Evolutionary conservation across 768 basidiomycete genomes (phyloP).

Genomic region (Termitomyces sp.): DNA sequence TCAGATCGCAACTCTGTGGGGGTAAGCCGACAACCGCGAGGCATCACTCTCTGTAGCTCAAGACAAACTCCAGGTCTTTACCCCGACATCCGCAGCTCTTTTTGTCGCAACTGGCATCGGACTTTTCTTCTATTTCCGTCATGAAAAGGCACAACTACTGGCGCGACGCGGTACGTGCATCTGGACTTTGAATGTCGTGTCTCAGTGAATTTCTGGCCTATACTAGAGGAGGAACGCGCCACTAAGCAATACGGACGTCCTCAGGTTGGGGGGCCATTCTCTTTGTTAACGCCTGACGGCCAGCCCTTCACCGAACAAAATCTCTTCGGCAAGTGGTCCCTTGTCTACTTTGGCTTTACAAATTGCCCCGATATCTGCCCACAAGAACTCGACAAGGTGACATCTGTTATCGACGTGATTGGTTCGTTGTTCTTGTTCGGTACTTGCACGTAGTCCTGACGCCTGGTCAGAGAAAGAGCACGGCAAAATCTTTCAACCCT

Average conservation of each 20-base stretch:
- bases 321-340: slow-evolving; percentile 86
- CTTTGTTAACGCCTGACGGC: slow-evolving; percentile 62
- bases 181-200: not conserved
- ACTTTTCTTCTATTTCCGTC: slow-evolving; percentile 83
- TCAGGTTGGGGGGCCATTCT: slow-evolving; percentile 89
- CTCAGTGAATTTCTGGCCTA: not conserved
- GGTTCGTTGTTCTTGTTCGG: slow-evolving; percentile 45
- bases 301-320: slow-evolving; percentile 78
- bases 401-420: slow-evolving; percentile 65
- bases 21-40: slow-evolving; percentile 20
- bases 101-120: slow-evolving; percentile 84
- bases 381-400: slow-evolving; percentile 95
- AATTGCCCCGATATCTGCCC: slow-evolving; percentile 99
- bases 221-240: slow-evolving; percentile 71
- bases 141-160: slow-evolving; percentile 77
- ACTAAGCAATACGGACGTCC: slow-evolving; percentile 79
- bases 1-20: slow-evolving; percentile 33
- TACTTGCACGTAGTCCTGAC: not conserved
- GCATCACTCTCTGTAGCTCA: not conserved
- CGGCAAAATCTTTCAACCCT: slow-evolving; percentile 74
- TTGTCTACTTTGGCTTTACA: slow-evolving; percentile 97
- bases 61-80: slow-evolving; percentile 70
- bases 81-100: slow-evolving; percentile 76
- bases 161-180: slow-evolving; percentile 67
- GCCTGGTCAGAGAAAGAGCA: slow-evolving; percentile 55